A percentile compares a stretch with the other conserved stretches of the same genome.
These are phyloP conservation scores for Uromyces viciae-fabae DNA, from an alignment of 1,284 basidiomycete species.

Conservation along the genomic window DNA sequence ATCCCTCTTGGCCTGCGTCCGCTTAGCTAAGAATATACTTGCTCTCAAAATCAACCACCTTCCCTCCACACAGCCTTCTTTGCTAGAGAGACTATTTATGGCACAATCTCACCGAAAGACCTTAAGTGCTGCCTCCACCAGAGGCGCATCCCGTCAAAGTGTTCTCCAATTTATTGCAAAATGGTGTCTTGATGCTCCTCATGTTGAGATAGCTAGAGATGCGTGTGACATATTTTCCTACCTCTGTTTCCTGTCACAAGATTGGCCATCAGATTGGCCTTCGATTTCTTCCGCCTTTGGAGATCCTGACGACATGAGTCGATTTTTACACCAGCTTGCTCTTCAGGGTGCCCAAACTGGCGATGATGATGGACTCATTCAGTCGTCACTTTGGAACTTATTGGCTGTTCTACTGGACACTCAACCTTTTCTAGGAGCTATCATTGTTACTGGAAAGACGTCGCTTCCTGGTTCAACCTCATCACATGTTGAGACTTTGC, in stretches of 20 bases:
- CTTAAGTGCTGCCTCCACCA: not conserved
- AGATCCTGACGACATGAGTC: constrained; percentile 37
- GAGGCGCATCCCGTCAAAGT: constrained; percentile 13
- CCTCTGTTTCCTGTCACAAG: constrained; percentile 38
- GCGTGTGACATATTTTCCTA: constrained; percentile 37
- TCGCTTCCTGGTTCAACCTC: constrained; percentile 23
- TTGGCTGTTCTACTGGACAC: constrained; percentile 37
- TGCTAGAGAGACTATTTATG: constrained; percentile 35
- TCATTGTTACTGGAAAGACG: constrained; percentile 27
- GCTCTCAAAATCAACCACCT: constrained; percentile 26
- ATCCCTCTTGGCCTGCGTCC: not conserved
- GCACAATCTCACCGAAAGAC: constrained; percentile 24
- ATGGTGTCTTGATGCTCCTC: constrained; percentile 37
- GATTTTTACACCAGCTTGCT: constrained; percentile 29
- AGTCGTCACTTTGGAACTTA: constrained; percentile 37
- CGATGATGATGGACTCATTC: not conserved
- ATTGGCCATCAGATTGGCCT: constrained; percentile 44
- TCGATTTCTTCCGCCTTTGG: constrained; percentile 40
- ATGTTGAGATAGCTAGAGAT: constrained; percentile 6
- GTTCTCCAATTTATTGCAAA: constrained; percentile 33
- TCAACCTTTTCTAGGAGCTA: constrained; percentile 37
- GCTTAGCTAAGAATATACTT: constrained; percentile 30
- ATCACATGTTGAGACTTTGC: not conserved
- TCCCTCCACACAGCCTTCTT: constrained; percentile 1
- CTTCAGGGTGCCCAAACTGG: constrained; percentile 14